These are phyloP conservation scores for Neurospora sp. DNA, from an alignment of 495 filamentous ascomycete genomes.

Conservation along the genomic window DNA sequence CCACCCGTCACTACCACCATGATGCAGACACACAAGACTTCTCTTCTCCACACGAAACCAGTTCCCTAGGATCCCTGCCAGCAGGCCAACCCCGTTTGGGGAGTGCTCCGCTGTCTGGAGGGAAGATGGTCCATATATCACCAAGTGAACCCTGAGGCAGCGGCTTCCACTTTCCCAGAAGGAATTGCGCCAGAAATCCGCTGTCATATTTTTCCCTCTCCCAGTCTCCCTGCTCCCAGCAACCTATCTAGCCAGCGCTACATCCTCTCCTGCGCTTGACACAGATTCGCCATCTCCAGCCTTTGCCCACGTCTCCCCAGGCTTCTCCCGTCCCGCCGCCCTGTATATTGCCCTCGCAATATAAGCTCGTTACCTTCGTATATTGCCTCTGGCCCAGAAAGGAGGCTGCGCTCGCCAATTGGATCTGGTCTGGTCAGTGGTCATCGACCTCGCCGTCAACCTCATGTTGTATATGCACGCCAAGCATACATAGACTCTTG, in stretches of 20 bases:
- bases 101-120: slow-evolving; percentile 9
- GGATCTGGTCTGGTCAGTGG: slow-evolving; percentile 15
- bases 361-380: slow-evolving; percentile 25
- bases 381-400: slow-evolving; percentile 25
- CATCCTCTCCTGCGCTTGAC: slow-evolving; percentile 4
- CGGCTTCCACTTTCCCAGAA: slow-evolving; percentile 2
- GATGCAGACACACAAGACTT: slow-evolving; percentile 3
- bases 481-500: slow-evolving; percentile 22
- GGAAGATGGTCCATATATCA: slow-evolving; percentile 26
- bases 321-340: slow-evolving; percentile 27
- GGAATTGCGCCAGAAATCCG: slow-evolving; percentile 14
- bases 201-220: slow-evolving; percentile 7
- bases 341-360: slow-evolving; percentile 28
- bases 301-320: slow-evolving; percentile 8
- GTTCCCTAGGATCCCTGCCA: slow-evolving; percentile 16
- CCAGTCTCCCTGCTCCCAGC: neutral
- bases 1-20: slow-evolving; percentile 10
- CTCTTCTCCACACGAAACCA: slow-evolving; percentile 22
- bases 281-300: slow-evolving; percentile 2
- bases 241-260: slow-evolving; percentile 4
- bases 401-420: slow-evolving; percentile 21
- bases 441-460: slow-evolving; percentile 19
- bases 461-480: slow-evolving; percentile 25
- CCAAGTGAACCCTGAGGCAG: slow-evolving; percentile 18
- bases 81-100: slow-evolving; percentile 16